Base-by-base conservation (phyloP, 1,284 basidiomycete genomes). In the Ustilago lituana region DNA sequence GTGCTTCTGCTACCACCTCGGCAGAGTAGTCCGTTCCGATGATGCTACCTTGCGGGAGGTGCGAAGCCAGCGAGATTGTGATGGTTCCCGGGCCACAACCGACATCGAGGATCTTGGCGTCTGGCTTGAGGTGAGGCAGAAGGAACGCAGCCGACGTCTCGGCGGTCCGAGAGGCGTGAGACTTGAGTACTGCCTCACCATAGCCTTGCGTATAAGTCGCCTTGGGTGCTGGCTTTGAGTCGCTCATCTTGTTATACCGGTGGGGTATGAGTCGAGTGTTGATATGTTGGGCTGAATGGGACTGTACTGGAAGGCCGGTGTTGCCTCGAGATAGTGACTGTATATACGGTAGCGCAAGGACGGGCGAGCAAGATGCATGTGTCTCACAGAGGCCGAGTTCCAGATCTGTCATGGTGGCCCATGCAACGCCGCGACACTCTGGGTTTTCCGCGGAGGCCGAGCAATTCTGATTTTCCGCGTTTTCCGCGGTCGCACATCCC, bases 51-150 rank as follows among this genome's bases (percentile, higher is more conserved):
- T 53, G 10, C 1, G 60, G 53, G 4, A 64, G 20, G 41, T 69
- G 57, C 2, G 31, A 29, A 5, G 57, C 52, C 1, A 69, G 31
- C 33, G 66, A 69, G 0, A 45, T 57, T 7, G 66, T 64, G 46
- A 69, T 64, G 11, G 56, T 69, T 4, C 66, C 66, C 9, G 66
- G 66, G 11, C 66, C 66, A 23, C 66, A 69, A 7, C 66, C 66
- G 9, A 69, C 41, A 20, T 69, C 66, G 14, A 69, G 45, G 3
- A 69, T 47, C 22, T 46, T 37, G 20, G 39, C 52, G 26, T 57
- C 45, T 5, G 38, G n/a, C 20, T 44, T 43, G 19, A 69, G 39
- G 19, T 63, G 56, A 12, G 60, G 48, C 12, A 69, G 27, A 4
- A 69, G 50, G 11, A 64, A 69, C 6, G 56, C 66, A 2, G 66